Evolutionary conservation across 2,329 filamentous ascomycete species (phyloP), one percentile per base, ranked within the genome.

Genomic region (Fusarium oxysporum): DNA sequence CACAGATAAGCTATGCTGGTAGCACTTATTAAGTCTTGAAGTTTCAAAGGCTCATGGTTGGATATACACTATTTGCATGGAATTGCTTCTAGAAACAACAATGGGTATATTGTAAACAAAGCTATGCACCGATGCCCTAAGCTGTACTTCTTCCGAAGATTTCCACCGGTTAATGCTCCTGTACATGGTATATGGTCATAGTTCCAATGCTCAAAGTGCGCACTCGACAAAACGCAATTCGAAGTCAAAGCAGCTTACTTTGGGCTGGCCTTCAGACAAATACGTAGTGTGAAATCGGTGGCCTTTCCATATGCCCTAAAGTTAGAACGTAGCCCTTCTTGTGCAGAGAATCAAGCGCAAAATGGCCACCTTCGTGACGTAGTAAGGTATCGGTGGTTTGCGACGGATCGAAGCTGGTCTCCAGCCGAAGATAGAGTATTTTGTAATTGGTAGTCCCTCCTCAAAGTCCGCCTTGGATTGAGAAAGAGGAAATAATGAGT

Each of bases 401-500:
- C 10, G 44, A 44, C 16, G 23, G 23, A 37, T 32, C 11, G 16
- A 32, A 25, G 25, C 51, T 48, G 57, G 16, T 65, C 32, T 37
- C 23, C 25, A 51, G 38, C 25, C 11, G 33, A 43, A 62, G 28
- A 9, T 28, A 12, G 23, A 54, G 28, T 54, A 28, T 12, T 41
- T 17, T 38, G 17, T 37, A 17, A 28, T 40, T 41, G 30, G 19
- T 16, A 41, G 37, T 17, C 48, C 45, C 32, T 35, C 37, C 90
- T 82, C 21, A 97, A 69, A 97, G 86, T 43, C 93, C 95, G 54
- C 95, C 94, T 79, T 97, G 94, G 57, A 97, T 95, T n/a, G 94
- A 93, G 81, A 97, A 97, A 8, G 94, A 96, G 9, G 94, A 96
- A 70, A 97, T 86, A 55, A 97, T 90, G 50, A 98, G 85, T 35